These are phyloP conservation scores for Diaporthe ilicicola DNA, from an alignment of 2,329 filamentous ascomycete genomes.

Conservation along the genomic window DNA sequence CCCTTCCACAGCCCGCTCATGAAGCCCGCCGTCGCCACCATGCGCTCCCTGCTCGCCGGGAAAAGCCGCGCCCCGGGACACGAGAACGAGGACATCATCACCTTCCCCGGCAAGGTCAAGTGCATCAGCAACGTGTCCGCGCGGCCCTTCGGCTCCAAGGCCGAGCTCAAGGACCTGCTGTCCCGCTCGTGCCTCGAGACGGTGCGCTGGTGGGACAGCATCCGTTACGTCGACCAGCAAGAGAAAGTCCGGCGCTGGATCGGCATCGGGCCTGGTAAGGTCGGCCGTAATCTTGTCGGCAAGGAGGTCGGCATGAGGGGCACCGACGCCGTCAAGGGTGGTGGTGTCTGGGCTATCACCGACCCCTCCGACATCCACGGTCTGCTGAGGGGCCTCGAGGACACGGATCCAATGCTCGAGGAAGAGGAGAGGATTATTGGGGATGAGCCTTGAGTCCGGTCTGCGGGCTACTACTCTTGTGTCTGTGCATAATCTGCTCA, in stretches of 20 bases:
- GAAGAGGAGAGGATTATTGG: slow-evolving; percentile 50
- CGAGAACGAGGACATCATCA: slow-evolving; percentile 71
- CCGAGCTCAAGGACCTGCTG: slow-evolving; percentile 80
- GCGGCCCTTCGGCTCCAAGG: slow-evolving; percentile 76
- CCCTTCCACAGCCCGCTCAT: slow-evolving; percentile 95
- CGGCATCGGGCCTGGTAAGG: slow-evolving; percentile 92
- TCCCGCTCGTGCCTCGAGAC: slow-evolving; percentile 89
- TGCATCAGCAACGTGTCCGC: slow-evolving; percentile 90
- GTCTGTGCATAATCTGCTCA: not conserved
- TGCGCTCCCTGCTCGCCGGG: slow-evolving; percentile 72
- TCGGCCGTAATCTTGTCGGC: slow-evolving; percentile 90
- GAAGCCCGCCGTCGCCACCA: slow-evolving; percentile 80
- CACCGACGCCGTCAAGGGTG: slow-evolving; percentile 81
- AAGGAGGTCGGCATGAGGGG: slow-evolving; percentile 92
- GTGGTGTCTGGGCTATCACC: slow-evolving; percentile 91
- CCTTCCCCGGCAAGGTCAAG: slow-evolving; percentile 77
- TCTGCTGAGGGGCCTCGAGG: slow-evolving; percentile 69
- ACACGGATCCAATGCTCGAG: slow-evolving; percentile 64
- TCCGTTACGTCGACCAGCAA: slow-evolving; percentile 87
- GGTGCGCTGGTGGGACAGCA: slow-evolving; percentile 93
- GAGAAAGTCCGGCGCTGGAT: slow-evolving; percentile 85
- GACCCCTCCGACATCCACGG: slow-evolving; percentile 81
- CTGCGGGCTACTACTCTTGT: not conserved
- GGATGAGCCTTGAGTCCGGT: slow-evolving; percentile 20
- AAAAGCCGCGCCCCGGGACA: slow-evolving; percentile 62